Base-by-base conservation (phyloP, 2,329 filamentous ascomycete genomes). In the Aspergillus transmontanensis region DNA sequence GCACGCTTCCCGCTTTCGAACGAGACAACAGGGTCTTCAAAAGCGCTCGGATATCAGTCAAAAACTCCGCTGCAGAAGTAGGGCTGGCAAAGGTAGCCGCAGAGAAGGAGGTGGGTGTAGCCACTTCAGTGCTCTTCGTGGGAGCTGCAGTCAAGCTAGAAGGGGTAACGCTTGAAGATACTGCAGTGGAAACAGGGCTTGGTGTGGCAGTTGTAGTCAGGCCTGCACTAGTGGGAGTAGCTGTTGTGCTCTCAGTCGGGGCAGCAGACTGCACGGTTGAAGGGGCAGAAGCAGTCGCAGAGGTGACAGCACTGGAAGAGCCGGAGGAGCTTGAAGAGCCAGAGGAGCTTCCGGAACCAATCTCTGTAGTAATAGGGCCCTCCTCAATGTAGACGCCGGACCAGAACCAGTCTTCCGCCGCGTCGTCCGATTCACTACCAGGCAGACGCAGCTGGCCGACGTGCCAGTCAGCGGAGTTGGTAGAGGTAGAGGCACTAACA, bases 391-490 rank as follows among this genome's bases (percentile, higher is more conserved):
- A 92, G 4, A 91, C 87, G 10, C 90, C 89, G 4, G 86, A 89
- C 78, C 90, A 92, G 75, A 86, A 91, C 81, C 89, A 88, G 71
- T 92, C 89, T 80, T 91, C 89, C 2, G 76, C 45, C 75, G 79
- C 4, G 72, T 87, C 75, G 54, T 85, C 84, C 0, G 86, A 86
- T 36, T 79, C 77, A 23, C 85, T 81, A 12, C 88, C 86, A 1
- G 51, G 51, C 60, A 92, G 80, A 67, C 90, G 86, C 59, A 92
- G 80, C 30, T 90, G 86, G 63, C 90, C 90, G 55, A 93, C 76
- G 77, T 93, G 90, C 88, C 88, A 92, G 73, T 92, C 90, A 2
- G 83, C 84, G 43, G 89, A 89, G 74, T 92, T 90, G 58, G 86
- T 89, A 28, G 82, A 86, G 4, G 89, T 86, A 55, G 83, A 84